These are phyloP conservation scores for Isabelozyma pseudorhagii DNA, from an alignment of 805 yeast genomes.

Conservation along the genomic window DNA sequence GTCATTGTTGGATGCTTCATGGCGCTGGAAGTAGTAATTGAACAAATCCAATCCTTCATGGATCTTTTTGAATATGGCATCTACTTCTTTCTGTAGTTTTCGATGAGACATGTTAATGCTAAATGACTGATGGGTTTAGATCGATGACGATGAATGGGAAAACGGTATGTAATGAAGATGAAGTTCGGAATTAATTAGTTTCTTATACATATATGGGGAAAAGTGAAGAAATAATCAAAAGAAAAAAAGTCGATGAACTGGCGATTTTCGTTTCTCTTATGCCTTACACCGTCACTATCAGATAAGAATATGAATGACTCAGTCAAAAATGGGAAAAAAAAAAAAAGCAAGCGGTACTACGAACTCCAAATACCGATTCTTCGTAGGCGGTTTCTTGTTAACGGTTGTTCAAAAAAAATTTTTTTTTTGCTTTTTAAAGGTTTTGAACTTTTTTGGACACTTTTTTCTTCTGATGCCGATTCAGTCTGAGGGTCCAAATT, in stretches of 20 bases:
- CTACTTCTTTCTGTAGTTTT: slow-evolving; percentile 40
- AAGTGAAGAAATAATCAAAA: background rate
- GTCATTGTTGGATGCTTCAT: slow-evolving; percentile 36
- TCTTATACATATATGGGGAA: background rate
- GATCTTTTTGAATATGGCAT: slow-evolving; percentile 41
- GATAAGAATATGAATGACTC: too few relatives aligned
- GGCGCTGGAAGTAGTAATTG: slow-evolving; percentile 43
- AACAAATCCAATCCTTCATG: slow-evolving; percentile 45
- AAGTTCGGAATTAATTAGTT: background rate
- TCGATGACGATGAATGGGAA: background rate
- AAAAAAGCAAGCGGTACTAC: too few relatives aligned
- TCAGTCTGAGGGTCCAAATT: background rate
- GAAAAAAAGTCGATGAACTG: too few relatives aligned
- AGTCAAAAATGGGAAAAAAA: too few relatives aligned
- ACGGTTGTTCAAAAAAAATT: slow-evolving; percentile 1
- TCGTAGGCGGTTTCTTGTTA: background rate
- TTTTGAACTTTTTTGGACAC: background rate
- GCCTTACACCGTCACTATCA: too few relatives aligned
- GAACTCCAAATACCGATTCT: too few relatives aligned
- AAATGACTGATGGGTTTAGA: background rate
- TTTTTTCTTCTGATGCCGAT: background rate
- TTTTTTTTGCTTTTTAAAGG: background rate
- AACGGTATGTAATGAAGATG: background rate
- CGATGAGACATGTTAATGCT: slow-evolving; percentile 21
- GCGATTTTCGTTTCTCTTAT: too few relatives aligned